phyloP scores from a whole-genome alignment of 1,139 yeast genomes.

The Wickerhamomyces sp. region DNA sequence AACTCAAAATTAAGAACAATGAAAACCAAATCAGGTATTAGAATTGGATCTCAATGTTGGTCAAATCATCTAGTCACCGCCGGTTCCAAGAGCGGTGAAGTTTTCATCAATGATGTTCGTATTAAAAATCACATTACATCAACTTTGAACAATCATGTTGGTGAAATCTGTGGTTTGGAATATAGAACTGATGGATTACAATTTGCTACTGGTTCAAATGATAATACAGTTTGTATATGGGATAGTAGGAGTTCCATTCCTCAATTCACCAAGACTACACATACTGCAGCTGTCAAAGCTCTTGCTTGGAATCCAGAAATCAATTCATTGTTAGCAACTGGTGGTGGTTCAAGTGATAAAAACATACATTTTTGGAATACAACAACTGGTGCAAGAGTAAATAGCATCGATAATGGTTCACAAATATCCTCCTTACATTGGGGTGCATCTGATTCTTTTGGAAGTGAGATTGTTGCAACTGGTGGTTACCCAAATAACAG shows the following conservation, averaged over 20 bases:
- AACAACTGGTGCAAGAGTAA: constrained; percentile 80
- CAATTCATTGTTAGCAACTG: constrained; percentile 78
- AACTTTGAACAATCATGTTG: constrained; percentile 61
- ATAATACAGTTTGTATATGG: constrained; percentile 91
- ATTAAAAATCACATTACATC: constrained; percentile 69
- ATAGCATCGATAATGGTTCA: constrained; percentile 86
- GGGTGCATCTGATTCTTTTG: constrained; percentile 73
- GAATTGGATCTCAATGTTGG: constrained; percentile 90
- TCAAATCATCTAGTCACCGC: constrained; percentile 71
- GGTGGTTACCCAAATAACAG: constrained; percentile 92
- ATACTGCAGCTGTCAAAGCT: constrained; percentile 95
- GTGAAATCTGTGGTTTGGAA: constrained; percentile 90
- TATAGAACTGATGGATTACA: constrained; percentile 84
- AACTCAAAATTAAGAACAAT: constrained; percentile 72
- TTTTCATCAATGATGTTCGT: constrained; percentile 92
- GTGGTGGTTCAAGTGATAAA: constrained; percentile 93
- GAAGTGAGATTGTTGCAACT: constrained; percentile 85
- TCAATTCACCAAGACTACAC: constrained; percentile 69
- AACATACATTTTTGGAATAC: constrained; percentile 95
- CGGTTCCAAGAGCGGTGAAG: constrained; percentile 80
- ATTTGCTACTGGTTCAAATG: constrained; percentile 92
- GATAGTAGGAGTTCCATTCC: constrained; percentile 80
- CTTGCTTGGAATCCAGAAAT: constrained; percentile 94
- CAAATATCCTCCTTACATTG: constrained; percentile 91
- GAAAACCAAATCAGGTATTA: constrained; percentile 60